Conservation (phyloP, 78 protist genomes). For the Monosiga brevicollis region DNA sequence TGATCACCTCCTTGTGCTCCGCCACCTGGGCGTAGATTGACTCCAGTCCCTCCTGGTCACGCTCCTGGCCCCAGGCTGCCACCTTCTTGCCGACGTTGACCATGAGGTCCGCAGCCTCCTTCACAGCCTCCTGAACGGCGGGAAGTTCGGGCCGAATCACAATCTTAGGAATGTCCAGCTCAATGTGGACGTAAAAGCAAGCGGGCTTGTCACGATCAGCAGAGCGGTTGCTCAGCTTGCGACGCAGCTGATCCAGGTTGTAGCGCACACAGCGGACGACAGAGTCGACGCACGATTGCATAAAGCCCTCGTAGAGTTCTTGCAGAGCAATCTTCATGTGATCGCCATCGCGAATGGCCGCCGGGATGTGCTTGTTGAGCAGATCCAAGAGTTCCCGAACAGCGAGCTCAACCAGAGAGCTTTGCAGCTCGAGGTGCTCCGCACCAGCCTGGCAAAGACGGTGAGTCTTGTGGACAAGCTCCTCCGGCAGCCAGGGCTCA, state of each 20-base stretch:
- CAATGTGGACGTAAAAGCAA: slow-evolving; percentile 44
- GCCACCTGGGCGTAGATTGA: slow-evolving; percentile 24
- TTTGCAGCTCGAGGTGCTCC: slow-evolving; percentile 15
- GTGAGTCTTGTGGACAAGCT: slow-evolving; percentile 30
- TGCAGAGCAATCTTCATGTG: not conserved
- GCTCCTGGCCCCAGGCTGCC: not conserved
- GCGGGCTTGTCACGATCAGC: not conserved
- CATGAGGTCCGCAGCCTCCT: slow-evolving; percentile 28
- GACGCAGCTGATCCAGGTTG: not conserved
- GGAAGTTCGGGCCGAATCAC: slow-evolving; percentile 40
- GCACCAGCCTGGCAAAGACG: slow-evolving; percentile 3
- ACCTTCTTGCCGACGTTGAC: not conserved
- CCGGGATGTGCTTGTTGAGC: not conserved
- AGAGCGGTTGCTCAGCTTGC: not conserved
- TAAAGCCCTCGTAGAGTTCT: not conserved
- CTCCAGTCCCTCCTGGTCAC: not conserved
- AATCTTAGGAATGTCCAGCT: slow-evolving; percentile 39
- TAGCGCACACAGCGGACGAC: not conserved
- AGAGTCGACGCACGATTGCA: not conserved
- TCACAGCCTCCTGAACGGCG: slow-evolving; percentile 46
- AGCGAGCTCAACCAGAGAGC: not conserved
- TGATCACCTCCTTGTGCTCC: slow-evolving; percentile 44
- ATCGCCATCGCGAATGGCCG: not conserved
- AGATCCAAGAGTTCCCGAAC: not conserved
- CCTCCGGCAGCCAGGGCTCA: slow-evolving; percentile 34